Evolutionary conservation across 1,139 yeast species (phyloP).

Genomic region (Komagataea norvegica): DNA sequence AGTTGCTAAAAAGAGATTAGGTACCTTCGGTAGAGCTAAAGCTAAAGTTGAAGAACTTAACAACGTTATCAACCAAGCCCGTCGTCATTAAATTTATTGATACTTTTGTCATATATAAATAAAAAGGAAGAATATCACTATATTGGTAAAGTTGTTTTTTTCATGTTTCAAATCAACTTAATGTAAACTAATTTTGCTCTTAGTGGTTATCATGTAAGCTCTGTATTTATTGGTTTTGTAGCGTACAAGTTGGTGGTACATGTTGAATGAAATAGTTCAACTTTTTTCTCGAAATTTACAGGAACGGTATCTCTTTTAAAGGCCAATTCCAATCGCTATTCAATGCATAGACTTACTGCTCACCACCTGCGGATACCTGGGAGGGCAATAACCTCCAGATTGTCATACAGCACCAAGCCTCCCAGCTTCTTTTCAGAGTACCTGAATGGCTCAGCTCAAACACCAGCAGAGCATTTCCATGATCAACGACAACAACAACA

Average conservation of each 20-base stretch:
- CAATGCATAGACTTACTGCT: too few relatives aligned
- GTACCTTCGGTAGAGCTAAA: conserved; percentile 99
- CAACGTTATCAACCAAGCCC: conserved; percentile 94
- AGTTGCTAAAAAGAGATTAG: conserved; percentile 99
- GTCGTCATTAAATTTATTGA: conserved; percentile 52
- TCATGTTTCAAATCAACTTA: conserved; percentile 6
- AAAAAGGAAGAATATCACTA: too few relatives aligned
- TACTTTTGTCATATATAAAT: conserved; percentile 3
- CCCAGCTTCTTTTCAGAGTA: conserved; percentile 3
- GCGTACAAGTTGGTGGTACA: too few relatives aligned
- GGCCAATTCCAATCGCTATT: background rate
- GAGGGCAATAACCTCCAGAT: too few relatives aligned
- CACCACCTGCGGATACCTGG: too few relatives aligned
- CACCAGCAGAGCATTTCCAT: background rate
- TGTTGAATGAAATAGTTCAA: background rate
- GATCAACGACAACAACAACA: conserved; percentile 1
- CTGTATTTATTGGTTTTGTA: too few relatives aligned
- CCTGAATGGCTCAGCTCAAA: background rate
- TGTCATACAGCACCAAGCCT: conserved; percentile 1
- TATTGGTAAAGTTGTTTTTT: conserved; percentile 5
- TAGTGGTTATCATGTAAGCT: too few relatives aligned
- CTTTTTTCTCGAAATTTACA: background rate
- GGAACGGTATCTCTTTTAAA: too few relatives aligned
- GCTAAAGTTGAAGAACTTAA: conserved; percentile 99
- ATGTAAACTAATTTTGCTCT: conserved; percentile 5